Evolutionary conservation across 139 green algal genomes (phyloP), one percentile per base, ranked within the genome.

Genomic region (Chlorella sp.): DNA sequence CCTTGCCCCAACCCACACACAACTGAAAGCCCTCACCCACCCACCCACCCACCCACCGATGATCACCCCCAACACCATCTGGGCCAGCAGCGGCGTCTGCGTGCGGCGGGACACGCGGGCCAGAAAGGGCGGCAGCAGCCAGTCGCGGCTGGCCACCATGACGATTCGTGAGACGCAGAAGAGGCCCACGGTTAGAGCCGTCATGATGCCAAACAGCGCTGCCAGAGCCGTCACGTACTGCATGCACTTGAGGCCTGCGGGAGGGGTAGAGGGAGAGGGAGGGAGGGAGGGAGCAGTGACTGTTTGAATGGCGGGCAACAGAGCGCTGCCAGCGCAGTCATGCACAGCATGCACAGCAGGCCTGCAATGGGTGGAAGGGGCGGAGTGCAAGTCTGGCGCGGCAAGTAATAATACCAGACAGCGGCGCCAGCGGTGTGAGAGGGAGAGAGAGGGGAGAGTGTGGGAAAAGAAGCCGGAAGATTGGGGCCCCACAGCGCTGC

Each of bases 51-150:
- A 40, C 89, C n/a, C 68, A 93, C 82, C 91, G 28, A 90, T 83
- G 37, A 92, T 84, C 12, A 87, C 68, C 2, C 91, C 91, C 9
- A 92, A 24, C 26, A 86, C 37, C 61, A 89, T 88, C 80, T 93
- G 91, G 12, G 91, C 91, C 53, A 92, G 22, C 36, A 93, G 40
- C 7, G 91, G 91, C 36, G 91, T 93, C 83, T 93, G 91, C 21
- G 88, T 92, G 39, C 88, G 66, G 0, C 68, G 40, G 4, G 85
- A 91, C 75, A 93, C 85, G 34, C 28, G 26, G 2, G 91, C 88
- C 78, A 93, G 81, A 39, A 89, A 81, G 60, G 91, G 91, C 22
- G 91, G 91, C 73, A 93, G 86, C 83, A 93, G 61, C 91, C 91
- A 93, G 69, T 90, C 84, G 37, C 91, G 68, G 21, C 73, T 75